Evolutionary conservation across 164 flowering plant genomes (phyloP).

Genomic region (Pachysandra terminalis): DNA sequence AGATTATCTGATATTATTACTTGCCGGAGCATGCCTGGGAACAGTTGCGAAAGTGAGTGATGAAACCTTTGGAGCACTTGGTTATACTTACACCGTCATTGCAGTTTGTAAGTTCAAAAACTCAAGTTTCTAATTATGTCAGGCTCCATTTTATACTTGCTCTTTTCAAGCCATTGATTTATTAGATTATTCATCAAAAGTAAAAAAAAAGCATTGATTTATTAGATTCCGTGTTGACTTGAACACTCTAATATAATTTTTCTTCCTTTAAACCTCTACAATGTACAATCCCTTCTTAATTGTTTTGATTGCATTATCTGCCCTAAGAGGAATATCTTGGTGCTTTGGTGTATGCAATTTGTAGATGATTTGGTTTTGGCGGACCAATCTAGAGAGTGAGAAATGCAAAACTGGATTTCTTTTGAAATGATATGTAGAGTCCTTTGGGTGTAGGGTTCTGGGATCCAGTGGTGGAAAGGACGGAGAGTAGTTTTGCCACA

Average conservation of each 20-base stretch:
- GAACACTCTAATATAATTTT: neutral
- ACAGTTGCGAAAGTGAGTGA: constrained; percentile 95
- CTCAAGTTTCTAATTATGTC: neutral
- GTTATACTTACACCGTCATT: constrained; percentile 90
- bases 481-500: too few species aligned
- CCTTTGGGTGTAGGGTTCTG: too few species aligned
- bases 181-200: too few species aligned
- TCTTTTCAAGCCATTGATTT: constrained; percentile 2
- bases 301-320: neutral
- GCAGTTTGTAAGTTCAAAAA: constrained; percentile 78
- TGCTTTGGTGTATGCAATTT: too few species aligned
- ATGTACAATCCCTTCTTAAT: neutral
- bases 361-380: too few species aligned
- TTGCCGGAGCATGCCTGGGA: constrained; percentile 96
- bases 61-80: constrained; percentile 77
- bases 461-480: too few species aligned
- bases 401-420: too few species aligned
- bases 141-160: neutral
- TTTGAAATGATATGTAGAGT: too few species aligned
- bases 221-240: neutral
- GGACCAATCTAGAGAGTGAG: too few species aligned
- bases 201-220: too few species aligned
- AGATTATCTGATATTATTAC: constrained; percentile 72
- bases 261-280: neutral
- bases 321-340: too few species aligned